A percentile compares a stretch with the other conserved stretches of the same genome.
These are phyloP conservation scores for Pugionium cornutum DNA, from an alignment of 345 rosid genomes.

Conservation along the genomic window DNA sequence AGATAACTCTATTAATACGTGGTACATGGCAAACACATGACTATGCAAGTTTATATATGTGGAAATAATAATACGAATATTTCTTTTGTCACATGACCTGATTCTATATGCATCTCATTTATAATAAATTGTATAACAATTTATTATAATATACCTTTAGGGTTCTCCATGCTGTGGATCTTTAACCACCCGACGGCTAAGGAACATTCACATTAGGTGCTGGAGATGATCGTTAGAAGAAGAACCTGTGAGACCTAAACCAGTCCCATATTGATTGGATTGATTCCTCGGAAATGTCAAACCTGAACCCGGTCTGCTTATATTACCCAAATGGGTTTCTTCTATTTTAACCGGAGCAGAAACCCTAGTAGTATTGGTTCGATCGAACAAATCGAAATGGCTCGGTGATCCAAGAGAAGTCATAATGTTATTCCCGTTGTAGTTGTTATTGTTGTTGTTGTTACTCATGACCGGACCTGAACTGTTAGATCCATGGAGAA, in stretches of 20 bases:
- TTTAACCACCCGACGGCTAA: not conserved
- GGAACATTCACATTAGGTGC: conserved; percentile 32
- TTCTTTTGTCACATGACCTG: too few relatives aligned
- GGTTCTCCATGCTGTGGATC: too few relatives aligned
- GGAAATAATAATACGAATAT: too few relatives aligned
- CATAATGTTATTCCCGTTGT: conserved; percentile 26
- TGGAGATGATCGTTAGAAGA: conserved; percentile 36
- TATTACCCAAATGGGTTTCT: conserved; percentile 27
- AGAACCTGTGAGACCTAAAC: conserved; percentile 32
- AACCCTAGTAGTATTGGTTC: conserved; percentile 36
- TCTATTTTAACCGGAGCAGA: conserved; percentile 37
- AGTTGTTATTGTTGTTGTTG: conserved; percentile 26
- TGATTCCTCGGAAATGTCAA: conserved; percentile 22
- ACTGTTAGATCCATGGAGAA: conserved; percentile 35
- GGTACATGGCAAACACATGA: too few relatives aligned
- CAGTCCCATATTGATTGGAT: conserved; percentile 33
- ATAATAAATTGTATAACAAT: too few relatives aligned
- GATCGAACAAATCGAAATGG: conserved; percentile 30
- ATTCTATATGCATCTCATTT: too few relatives aligned
- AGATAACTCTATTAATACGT: too few relatives aligned
- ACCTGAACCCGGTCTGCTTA: conserved; percentile 34
- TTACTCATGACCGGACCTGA: conserved; percentile 29
- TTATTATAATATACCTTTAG: too few relatives aligned
- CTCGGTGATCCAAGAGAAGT: conserved; percentile 36
- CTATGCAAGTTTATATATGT: too few relatives aligned